A percentile compares a stretch with the other conserved stretches of the same genome.
Conservation (phyloP, 768 basidiomycete genomes). For the Leccinum arenicola region DNA sequence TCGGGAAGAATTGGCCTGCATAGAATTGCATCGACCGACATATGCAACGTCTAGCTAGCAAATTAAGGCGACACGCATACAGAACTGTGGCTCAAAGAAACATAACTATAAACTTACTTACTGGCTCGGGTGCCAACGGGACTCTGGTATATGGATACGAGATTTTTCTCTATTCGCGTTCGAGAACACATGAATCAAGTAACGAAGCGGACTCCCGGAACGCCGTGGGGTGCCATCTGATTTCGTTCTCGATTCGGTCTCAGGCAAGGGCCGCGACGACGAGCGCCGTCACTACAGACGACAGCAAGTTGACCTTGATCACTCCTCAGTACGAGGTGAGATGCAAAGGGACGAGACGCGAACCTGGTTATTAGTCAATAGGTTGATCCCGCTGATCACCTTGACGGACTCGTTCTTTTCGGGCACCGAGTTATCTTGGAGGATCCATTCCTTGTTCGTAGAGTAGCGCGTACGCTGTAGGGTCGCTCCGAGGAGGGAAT, state of each 20-base stretch:
- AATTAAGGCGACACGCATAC: too few species aligned
- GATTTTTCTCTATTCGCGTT: not conserved
- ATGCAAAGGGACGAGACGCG: not conserved
- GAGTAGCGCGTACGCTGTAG: constrained; percentile 80
- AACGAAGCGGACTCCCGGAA: not conserved
- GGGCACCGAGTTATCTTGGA: constrained; percentile 50
- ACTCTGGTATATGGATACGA: not conserved
- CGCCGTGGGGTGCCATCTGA: not conserved
- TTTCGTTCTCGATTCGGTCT: not conserved
- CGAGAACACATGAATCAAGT: not conserved
- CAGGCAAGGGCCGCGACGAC: constrained; percentile 36
- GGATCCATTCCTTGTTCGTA: constrained; percentile 52
- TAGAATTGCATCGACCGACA: too few species aligned
- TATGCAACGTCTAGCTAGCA: too few species aligned
- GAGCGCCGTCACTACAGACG: constrained; percentile 39
- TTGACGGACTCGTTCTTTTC: constrained; percentile 47
- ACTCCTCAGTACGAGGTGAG: constrained; percentile 5
- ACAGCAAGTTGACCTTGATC: constrained; percentile 43
- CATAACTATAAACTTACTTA: not conserved
- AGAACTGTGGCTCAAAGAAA: too few species aligned
- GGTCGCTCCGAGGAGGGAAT: constrained; percentile 86
- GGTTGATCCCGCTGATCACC: constrained; percentile 57
- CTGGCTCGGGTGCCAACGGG: not conserved
- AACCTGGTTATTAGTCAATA: constrained; percentile 84
- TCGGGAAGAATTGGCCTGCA: too few species aligned